Evolutionary conservation across 2,329 filamentous ascomycete genomes (phyloP).

Genomic region (Madurella mycetomatis): DNA sequence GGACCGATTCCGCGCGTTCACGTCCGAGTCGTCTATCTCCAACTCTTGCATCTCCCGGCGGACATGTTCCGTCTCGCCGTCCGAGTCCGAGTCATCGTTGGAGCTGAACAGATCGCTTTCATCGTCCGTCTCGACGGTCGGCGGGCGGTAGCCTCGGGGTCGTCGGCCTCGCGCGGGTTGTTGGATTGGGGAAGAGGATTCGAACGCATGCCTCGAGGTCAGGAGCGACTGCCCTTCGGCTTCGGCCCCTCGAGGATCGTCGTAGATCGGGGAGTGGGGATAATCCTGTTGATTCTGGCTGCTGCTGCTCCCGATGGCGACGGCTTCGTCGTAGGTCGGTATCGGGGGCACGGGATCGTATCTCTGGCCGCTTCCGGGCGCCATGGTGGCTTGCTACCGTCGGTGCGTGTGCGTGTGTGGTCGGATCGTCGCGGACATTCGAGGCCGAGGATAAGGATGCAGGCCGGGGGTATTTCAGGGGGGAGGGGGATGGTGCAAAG

Average conservation of each 20-base stretch:
- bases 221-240: conserved; percentile 76
- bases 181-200: conserved; percentile 32
- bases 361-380: conserved; percentile 38
- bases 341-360: conserved; percentile 68
- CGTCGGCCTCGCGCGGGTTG: conserved; percentile 33
- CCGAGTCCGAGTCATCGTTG: conserved; percentile 33
- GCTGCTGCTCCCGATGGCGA: conserved; percentile 52
- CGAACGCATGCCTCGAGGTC: conserved; percentile 42
- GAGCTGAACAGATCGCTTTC: conserved; percentile 55
- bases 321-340: conserved; percentile 79
- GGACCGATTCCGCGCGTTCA: conserved; percentile 34
- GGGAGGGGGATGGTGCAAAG: background rate
- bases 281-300: conserved; percentile 37
- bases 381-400: conserved; percentile 6
- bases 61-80: conserved; percentile 59
- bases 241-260: conserved; percentile 63
- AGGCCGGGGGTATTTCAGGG: background rate
- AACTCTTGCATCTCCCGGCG: conserved; percentile 84
- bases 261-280: conserved; percentile 52
- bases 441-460: background rate
- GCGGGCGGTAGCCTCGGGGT: conserved; percentile 64
- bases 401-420: background rate
- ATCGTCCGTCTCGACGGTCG: conserved; percentile 72
- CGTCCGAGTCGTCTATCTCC: conserved; percentile 69
- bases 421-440: background rate